These are phyloP conservation scores for Oryza meyeriana DNA, from an alignment of 176 grass and related monocot species.

Conservation along the genomic window DNA sequence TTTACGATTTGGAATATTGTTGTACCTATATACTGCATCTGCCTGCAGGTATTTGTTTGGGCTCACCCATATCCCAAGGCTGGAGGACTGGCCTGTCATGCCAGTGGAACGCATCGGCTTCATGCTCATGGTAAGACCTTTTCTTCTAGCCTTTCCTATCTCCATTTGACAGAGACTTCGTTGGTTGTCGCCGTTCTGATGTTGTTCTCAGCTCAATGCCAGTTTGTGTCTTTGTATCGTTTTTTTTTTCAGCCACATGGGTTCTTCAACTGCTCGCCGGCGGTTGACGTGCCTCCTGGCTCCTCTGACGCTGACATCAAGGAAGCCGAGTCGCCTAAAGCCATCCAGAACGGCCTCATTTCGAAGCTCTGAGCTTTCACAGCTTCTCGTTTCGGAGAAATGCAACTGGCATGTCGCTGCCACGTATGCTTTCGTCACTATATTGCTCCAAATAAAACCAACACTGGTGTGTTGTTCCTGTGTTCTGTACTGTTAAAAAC, in stretches of 20 bases:
- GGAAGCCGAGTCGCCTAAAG: slow-evolving; percentile 68
- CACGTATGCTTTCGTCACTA: not conserved
- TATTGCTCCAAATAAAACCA: slow-evolving; percentile 11
- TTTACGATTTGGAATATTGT: not conserved
- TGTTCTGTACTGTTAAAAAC: not conserved
- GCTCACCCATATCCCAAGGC: slow-evolving; percentile 90
- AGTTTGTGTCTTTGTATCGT: not conserved
- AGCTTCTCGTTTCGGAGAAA: not conserved
- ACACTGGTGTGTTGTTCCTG: not conserved
- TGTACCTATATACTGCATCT: not conserved
- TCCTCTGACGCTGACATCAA: slow-evolving; percentile 63
- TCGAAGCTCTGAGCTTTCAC: slow-evolving; percentile 67
- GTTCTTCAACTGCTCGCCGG: slow-evolving; percentile 99
- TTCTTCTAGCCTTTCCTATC: not conserved
- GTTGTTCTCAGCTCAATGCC: not conserved
- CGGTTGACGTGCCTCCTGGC: slow-evolving; percentile 81
- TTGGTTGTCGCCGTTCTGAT: not conserved
- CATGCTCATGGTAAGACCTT: slow-evolving; percentile 79
- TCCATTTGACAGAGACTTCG: not conserved
- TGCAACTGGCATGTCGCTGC: not conserved
- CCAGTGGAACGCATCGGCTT: slow-evolving; percentile 94
- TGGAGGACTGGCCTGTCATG: slow-evolving; percentile 99
- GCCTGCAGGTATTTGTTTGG: slow-evolving; percentile 84
- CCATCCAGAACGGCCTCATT: slow-evolving; percentile 65
- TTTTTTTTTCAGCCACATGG: slow-evolving; percentile 70